These are phyloP conservation scores for Vaccinium myrtillus DNA, from an alignment of 148 eudicot genomes.

Conservation along the genomic window DNA sequence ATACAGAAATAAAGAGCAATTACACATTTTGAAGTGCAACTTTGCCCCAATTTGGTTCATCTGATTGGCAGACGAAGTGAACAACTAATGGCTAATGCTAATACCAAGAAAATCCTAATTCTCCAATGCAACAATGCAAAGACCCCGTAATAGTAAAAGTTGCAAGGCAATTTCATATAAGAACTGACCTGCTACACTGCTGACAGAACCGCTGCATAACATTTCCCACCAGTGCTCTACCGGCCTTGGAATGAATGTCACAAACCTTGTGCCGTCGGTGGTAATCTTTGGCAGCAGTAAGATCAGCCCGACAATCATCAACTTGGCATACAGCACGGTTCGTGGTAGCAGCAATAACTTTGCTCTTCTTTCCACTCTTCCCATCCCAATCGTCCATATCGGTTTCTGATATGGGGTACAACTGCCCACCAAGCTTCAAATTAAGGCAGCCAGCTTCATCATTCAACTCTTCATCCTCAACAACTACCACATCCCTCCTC, in stretches of 20 bases:
- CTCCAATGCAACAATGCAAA: background rate
- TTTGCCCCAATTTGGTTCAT: background rate
- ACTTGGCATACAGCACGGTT: constrained; percentile 77
- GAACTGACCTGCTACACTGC: constrained; percentile 88
- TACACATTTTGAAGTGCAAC: background rate
- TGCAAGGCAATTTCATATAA: background rate
- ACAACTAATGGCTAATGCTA: background rate
- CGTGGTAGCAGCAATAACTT: constrained; percentile 39
- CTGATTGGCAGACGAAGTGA: background rate
- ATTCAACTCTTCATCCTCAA: constrained; percentile 45
- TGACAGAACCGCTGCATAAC: constrained; percentile 88
- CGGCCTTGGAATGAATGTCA: constrained; percentile 81
- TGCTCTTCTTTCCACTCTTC: constrained; percentile 65
- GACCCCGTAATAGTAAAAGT: background rate
- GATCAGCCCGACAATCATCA: constrained; percentile 75
- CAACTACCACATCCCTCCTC: constrained; percentile 42
- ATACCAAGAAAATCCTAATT: background rate
- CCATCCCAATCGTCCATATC: constrained; percentile 48
- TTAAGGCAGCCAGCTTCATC: constrained; percentile 52
- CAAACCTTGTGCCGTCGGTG: constrained; percentile 94
- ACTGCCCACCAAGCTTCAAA: constrained; percentile 77
- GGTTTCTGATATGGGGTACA: constrained; percentile 50
- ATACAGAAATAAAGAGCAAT: background rate
- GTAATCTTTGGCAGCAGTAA: constrained; percentile 76
- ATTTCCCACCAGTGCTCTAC: constrained; percentile 60